Conservation (phyloP, 2,329 filamentous ascomycete species). For the Colletotrichum orchidophilum region DNA sequence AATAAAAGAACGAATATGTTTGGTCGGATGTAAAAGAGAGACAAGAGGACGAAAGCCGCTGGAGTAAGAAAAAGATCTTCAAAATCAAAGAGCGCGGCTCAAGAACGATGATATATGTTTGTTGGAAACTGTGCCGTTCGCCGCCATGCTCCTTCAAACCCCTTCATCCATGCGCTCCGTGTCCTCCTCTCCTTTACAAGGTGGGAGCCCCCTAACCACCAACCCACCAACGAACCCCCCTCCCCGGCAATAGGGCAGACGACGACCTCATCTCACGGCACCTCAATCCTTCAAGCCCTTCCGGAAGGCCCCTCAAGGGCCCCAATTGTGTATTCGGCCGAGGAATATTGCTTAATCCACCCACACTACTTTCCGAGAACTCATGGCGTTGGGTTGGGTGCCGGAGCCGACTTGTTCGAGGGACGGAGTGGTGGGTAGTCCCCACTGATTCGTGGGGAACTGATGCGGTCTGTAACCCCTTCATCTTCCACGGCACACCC, state of each 20-base stretch:
- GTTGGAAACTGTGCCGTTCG: background rate
- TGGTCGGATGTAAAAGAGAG: slow-evolving; percentile 22
- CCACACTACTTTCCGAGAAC: background rate
- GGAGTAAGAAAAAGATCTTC: slow-evolving; percentile 2
- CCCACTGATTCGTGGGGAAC: slow-evolving; percentile 29
- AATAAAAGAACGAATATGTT: slow-evolving; percentile 19
- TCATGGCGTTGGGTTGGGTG: background rate
- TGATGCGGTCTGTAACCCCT: slow-evolving; percentile 20
- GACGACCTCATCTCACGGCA: slow-evolving; percentile 21
- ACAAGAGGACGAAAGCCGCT: slow-evolving; percentile 17
- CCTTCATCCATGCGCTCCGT: background rate
- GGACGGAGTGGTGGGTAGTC: slow-evolving; percentile 15
- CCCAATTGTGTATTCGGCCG: slow-evolving; percentile 4
- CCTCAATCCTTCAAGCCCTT: slow-evolving; percentile 1
- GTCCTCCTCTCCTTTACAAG: background rate
- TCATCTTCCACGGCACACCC: slow-evolving; percentile 18
- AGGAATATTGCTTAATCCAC: background rate
- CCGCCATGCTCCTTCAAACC: background rate
- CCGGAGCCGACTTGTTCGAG: slow-evolving; percentile 16
- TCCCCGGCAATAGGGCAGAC: slow-evolving; percentile 12
- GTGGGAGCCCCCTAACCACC: background rate
- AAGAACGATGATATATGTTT: slow-evolving; percentile 21
- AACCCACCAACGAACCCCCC: background rate
- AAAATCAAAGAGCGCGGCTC: background rate
- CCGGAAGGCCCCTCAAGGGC: background rate